A percentile compares a stretch with the other conserved stretches of the same genome.
These are phyloP conservation scores for Metschnikowia similis DNA, from an alignment of 805 yeast genomes.

Conservation along the genomic window DNA sequence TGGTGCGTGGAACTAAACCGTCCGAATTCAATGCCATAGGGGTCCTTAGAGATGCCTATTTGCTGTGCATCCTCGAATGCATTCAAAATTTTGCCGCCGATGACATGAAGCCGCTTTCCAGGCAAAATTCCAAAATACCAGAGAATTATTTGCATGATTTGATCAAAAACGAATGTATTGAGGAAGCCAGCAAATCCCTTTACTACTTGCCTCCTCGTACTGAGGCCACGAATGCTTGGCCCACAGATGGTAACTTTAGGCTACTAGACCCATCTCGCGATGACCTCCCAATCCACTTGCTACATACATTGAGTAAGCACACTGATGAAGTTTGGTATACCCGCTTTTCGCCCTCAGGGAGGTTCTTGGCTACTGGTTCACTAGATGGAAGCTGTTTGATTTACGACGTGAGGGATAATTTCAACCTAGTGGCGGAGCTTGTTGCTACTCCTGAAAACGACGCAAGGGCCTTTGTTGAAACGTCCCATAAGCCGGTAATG, in stretches of 20 bases:
- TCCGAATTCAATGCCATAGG: neutral
- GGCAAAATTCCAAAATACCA: slow-evolving; percentile 6
- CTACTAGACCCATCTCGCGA: slow-evolving; percentile 1
- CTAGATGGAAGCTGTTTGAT: slow-evolving; percentile 60
- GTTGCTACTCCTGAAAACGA: slow-evolving; percentile 27
- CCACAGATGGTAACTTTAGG: neutral
- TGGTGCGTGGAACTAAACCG: neutral
- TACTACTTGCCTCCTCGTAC: slow-evolving; percentile 16
- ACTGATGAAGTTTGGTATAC: slow-evolving; percentile 81
- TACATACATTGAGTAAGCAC: slow-evolving; percentile 49
- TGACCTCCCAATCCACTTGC: slow-evolving; percentile 45
- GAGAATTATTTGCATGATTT: slow-evolving; percentile 8
- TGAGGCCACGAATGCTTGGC: neutral
- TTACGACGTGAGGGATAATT: slow-evolving; percentile 55
- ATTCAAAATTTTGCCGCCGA: neutral
- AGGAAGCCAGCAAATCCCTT: slow-evolving; percentile 7
- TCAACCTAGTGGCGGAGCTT: slow-evolving; percentile 28
- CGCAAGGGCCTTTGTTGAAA: slow-evolving; percentile 23
- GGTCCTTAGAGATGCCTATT: neutral
- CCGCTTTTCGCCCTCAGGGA: slow-evolving; percentile 74
- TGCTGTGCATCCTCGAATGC: neutral
- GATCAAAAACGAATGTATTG: slow-evolving; percentile 10
- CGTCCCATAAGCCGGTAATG: slow-evolving; percentile 22
- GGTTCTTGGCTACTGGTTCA: slow-evolving; percentile 71
- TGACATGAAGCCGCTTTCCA: neutral